These are phyloP conservation scores for Pestalotiopsis sp. DNA, from an alignment of 2,329 filamentous ascomycete genomes.

Conservation along the genomic window DNA sequence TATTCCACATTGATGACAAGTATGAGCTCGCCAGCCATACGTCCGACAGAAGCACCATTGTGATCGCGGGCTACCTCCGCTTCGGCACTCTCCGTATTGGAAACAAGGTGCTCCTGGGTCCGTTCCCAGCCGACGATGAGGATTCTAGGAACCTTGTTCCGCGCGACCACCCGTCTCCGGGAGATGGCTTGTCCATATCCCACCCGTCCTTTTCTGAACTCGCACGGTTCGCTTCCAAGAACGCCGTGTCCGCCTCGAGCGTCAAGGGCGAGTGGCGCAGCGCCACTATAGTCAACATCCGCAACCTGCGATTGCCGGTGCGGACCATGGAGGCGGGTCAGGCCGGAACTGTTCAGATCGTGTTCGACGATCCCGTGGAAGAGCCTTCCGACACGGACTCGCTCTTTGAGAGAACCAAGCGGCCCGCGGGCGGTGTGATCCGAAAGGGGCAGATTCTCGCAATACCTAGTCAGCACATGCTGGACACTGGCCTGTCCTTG, in stretches of 20 bases:
- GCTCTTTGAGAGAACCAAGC: constrained; percentile 29
- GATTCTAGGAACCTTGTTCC: constrained; percentile 42
- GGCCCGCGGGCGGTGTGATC: constrained; percentile 44
- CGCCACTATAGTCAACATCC: constrained; percentile 81
- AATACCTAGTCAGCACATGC: constrained; percentile 61
- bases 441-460: constrained; percentile 85
- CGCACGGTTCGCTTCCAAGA: constrained; percentile 54
- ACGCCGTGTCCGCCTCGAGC: constrained; percentile 52
- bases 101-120: constrained; percentile 77
- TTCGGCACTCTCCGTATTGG: constrained; percentile 78
- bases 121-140: constrained; percentile 66
- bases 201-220: constrained; percentile 58
- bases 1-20: constrained; percentile 92
- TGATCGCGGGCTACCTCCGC: constrained; percentile 84
- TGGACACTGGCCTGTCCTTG: constrained; percentile 58
- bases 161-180: constrained; percentile 50
- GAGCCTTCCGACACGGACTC: constrained; percentile 30
- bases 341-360: constrained; percentile 85
- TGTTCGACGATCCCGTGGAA: constrained; percentile 51
- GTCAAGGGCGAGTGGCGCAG: constrained; percentile 75
- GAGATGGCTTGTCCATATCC: constrained; percentile 53
- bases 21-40: constrained; percentile 62
- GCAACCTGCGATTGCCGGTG: constrained; percentile 85
- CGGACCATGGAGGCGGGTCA: constrained; percentile 76
- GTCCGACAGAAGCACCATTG: constrained; percentile 42